Conservation (phyloP, 345 rosid genomes). For the Corchorus capsularis region DNA sequence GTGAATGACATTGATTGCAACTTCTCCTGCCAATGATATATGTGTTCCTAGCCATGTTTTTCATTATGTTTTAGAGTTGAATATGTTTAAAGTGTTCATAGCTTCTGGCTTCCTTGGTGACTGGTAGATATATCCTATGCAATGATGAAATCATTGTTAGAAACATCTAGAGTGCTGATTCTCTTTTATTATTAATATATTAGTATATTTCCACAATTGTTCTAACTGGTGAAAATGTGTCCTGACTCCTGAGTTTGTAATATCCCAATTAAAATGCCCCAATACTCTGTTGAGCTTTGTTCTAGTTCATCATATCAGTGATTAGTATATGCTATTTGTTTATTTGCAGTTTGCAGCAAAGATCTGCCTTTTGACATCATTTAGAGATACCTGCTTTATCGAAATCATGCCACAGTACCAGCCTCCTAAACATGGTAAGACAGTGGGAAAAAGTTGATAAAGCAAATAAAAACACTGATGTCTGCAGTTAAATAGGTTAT, state of each 20-base stretch:
- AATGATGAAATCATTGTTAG: slow-evolving; percentile 7
- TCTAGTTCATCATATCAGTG: background rate
- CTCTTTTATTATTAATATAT: background rate
- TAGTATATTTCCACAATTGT: background rate
- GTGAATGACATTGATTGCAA: background rate
- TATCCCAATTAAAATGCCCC: slow-evolving; percentile 8
- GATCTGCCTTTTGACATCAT: slow-evolving; percentile 93
- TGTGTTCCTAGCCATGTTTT: background rate
- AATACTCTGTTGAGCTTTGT: slow-evolving; percentile 6
- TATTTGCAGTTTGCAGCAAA: slow-evolving; percentile 81
- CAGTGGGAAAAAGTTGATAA: background rate
- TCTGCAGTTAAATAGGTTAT: background rate
- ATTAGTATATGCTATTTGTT: slow-evolving; percentile 17
- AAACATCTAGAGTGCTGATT: background rate
- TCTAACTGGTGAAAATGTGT: slow-evolving; percentile 11
- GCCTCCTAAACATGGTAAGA: slow-evolving; percentile 74
- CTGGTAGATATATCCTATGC: background rate
- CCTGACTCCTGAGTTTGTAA: slow-evolving; percentile 5
- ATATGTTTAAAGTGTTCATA: background rate
- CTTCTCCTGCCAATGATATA: slow-evolving; percentile 2
- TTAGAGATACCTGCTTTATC: slow-evolving; percentile 90
- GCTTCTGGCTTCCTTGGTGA: background rate
- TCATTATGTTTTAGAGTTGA: slow-evolving; percentile 4
- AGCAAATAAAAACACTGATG: background rate
- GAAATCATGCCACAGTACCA: slow-evolving; percentile 72